Evolutionary conservation across 2,329 filamentous ascomycete genomes (phyloP).

Genomic region (Venturia carpophila): DNA sequence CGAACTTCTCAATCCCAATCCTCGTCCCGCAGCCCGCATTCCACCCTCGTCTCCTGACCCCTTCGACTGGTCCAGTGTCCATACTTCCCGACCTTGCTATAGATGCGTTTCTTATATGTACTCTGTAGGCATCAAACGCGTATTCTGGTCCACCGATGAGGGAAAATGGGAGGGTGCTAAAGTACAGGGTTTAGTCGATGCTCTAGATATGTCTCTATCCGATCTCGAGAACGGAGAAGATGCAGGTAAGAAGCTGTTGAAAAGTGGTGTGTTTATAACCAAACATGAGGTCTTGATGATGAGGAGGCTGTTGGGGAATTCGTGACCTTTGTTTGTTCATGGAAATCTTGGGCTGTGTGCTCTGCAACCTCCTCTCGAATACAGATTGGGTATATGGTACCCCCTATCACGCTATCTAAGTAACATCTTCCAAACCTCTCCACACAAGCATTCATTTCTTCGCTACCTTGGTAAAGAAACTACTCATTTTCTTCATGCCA

Average conservation of each 20-base stretch:
- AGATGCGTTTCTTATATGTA: constrained; percentile 46
- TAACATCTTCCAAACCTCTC: background rate
- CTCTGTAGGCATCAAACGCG: constrained; percentile 44
- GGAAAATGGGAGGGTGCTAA: constrained; percentile 46
- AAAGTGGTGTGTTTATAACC: constrained; percentile 40
- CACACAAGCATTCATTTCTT: background rate
- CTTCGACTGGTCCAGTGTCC: constrained; percentile 24
- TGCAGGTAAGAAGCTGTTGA: constrained; percentile 22
- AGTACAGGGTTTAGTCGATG: constrained; percentile 42
- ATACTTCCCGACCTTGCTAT: constrained; percentile 44
- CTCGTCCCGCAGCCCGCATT: background rate
- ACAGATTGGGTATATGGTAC: background rate
- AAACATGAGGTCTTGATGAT: constrained; percentile 47
- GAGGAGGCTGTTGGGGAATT: constrained; percentile 29
- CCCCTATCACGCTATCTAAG: background rate
- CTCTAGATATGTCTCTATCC: constrained; percentile 29
- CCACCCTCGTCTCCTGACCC: constrained; percentile 11
- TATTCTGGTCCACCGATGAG: constrained; percentile 45
- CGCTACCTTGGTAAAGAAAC: constrained; percentile 61
- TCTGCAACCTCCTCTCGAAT: background rate
- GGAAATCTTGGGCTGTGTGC: background rate
- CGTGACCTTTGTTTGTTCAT: background rate
- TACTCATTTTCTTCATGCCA: constrained; percentile 96
- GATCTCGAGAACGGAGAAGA: constrained; percentile 22
- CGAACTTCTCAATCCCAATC: constrained; percentile 30